Percentiles rank a stretch among this genome's conserved stretches.
Conservation (phyloP, 106 monocot genomes). For the Iris macrosiphon region DNA sequence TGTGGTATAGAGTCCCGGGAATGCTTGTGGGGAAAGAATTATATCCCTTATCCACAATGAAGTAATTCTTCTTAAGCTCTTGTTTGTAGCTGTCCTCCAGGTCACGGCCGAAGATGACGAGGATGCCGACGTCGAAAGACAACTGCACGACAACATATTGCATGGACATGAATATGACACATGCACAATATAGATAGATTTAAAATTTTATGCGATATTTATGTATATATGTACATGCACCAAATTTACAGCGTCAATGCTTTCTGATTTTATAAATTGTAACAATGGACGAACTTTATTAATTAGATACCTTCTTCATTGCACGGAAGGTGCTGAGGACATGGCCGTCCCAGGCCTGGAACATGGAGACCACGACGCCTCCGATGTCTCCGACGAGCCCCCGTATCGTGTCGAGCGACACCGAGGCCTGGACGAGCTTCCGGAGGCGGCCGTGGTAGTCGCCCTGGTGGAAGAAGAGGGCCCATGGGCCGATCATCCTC, state of each 20-base stretch:
- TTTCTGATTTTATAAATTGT: too few species aligned
- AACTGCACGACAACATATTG: constrained; percentile 29
- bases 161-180: too few species aligned
- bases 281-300: too few species aligned
- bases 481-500: constrained; percentile 65
- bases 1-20: constrained; percentile 51
- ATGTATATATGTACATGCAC: too few species aligned
- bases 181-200: too few species aligned
- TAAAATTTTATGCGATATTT: too few species aligned
- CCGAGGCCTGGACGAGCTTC: constrained; percentile 35
- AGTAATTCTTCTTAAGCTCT: constrained; percentile 69
- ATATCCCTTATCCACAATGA: constrained; percentile 75
- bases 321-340: constrained; percentile 32
- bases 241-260: too few species aligned
- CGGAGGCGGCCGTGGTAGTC: constrained; percentile 51
- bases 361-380: constrained; percentile 21
- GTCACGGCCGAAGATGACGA: constrained; percentile 55
- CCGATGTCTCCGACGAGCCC: constrained; percentile 42
- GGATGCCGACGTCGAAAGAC: constrained; percentile 68
- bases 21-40: constrained; percentile 65
- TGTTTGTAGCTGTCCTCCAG: constrained; percentile 25
- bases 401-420: constrained; percentile 41
- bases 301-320: constrained; percentile 83
- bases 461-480: constrained; percentile 78
- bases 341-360: constrained; percentile 33